These are phyloP conservation scores for Penicillium soppii DNA, from an alignment of 495 filamentous ascomycete genomes.

Conservation along the genomic window DNA sequence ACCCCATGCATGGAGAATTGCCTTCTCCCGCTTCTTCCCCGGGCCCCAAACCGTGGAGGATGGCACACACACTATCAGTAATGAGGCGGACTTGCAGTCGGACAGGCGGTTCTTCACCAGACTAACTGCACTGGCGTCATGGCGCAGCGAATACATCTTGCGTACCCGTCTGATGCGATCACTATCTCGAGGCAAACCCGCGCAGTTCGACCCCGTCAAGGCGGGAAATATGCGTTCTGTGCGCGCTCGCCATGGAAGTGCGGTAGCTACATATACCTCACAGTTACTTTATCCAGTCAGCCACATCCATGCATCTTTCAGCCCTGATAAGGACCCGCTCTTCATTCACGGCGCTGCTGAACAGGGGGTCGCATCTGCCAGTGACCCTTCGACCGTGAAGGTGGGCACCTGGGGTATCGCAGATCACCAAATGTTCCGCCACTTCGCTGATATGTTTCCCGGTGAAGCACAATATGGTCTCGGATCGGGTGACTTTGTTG, in stretches of 20 bases:
- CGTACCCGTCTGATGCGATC: slow-evolving; percentile 82
- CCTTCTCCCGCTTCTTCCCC: slow-evolving; percentile 86
- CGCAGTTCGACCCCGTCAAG: slow-evolving; percentile 52
- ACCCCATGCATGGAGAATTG: slow-evolving; percentile 86
- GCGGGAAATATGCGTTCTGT: slow-evolving; percentile 47
- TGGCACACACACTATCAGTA: slow-evolving; percentile 16
- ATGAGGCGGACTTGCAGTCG: slow-evolving; percentile 52
- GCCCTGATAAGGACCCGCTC: slow-evolving; percentile 66
- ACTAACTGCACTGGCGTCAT: slow-evolving; percentile 75
- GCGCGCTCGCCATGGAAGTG: slow-evolving; percentile 52
- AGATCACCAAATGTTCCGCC: slow-evolving; percentile 69
- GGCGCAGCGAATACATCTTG: slow-evolving; percentile 90
- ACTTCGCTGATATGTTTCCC: slow-evolving; percentile 73
- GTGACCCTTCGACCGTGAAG: slow-evolving; percentile 73
- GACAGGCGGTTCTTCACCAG: slow-evolving; percentile 76
- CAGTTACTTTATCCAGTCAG: slow-evolving; percentile 72
- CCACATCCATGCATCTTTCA: slow-evolving; percentile 72
- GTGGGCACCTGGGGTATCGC: slow-evolving; percentile 82
- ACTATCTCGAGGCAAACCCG: slow-evolving; percentile 72
- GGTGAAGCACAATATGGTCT: slow-evolving; percentile 74
- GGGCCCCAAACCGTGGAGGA: slow-evolving; percentile 55
- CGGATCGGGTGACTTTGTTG: slow-evolving; percentile 71
- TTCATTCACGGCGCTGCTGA: slow-evolving; percentile 82
- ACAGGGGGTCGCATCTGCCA: slow-evolving; percentile 67
- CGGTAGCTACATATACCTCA: slow-evolving; percentile 76